A percentile compares a stretch with the other conserved stretches of the same genome.
Conservation (phyloP, 2,329 filamentous ascomycete genomes). For the Mycocentrospora acerina region DNA sequence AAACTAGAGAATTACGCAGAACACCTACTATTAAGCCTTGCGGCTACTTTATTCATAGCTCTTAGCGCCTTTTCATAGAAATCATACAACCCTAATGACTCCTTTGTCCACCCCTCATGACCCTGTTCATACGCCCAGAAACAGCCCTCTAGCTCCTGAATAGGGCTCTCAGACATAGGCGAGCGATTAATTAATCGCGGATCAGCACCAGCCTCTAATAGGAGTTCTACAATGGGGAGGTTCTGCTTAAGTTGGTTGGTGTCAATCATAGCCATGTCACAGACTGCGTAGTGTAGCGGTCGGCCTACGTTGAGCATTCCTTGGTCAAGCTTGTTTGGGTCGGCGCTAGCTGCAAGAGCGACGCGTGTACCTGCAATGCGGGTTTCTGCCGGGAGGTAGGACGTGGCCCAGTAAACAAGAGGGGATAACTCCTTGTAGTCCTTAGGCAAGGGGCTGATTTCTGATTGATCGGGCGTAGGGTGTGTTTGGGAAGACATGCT, state of each 20-base stretch:
- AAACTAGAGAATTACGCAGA: too few species aligned
- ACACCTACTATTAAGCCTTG: background rate
- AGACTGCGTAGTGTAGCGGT: too few species aligned
- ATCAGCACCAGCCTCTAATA: background rate
- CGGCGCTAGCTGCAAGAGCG: background rate
- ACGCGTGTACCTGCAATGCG: background rate
- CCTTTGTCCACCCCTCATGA: background rate
- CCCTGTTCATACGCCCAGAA: background rate
- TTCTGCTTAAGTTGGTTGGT: conserved; percentile 1
- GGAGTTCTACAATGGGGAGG: background rate
- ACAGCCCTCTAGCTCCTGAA: background rate
- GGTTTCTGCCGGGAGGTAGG: background rate
- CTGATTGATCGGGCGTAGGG: too few species aligned
- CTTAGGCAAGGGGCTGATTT: too few species aligned
- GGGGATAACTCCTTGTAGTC: too few species aligned
- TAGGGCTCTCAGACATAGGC: background rate
- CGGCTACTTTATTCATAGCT: background rate
- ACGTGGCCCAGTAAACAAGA: too few species aligned
- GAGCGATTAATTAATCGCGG: background rate
- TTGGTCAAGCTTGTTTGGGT: background rate
- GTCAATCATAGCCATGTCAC: background rate
- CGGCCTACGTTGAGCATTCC: background rate
- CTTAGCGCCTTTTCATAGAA: background rate
- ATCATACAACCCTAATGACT: background rate
- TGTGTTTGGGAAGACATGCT: too few species aligned